Conservation (phyloP, 2,329 filamentous ascomycete species). For the Xylariomycetidae sp. region DNA sequence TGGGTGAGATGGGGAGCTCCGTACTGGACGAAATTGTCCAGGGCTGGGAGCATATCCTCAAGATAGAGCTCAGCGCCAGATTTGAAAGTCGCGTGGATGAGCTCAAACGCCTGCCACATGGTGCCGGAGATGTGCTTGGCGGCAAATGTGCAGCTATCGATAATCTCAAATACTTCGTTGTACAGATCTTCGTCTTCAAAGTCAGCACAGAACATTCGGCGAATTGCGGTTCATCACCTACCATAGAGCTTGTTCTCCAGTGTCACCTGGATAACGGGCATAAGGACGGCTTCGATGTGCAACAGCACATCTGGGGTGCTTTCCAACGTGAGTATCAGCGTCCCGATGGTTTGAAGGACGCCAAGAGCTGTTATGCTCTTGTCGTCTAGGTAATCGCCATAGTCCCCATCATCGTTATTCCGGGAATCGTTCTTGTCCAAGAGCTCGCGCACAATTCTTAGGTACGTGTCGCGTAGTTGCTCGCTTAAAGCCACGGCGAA, state of each 20-base stretch:
- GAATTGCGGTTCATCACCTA: constrained; percentile 34
- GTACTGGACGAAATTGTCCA: constrained; percentile 97
- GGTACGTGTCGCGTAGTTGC: constrained; percentile 91
- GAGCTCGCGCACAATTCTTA: constrained; percentile 87
- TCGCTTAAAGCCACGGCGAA: constrained; percentile 96
- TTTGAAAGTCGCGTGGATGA: constrained; percentile 96
- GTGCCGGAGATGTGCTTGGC: constrained; percentile 92
- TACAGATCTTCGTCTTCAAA: constrained; percentile 63
- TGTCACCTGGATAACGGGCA: constrained; percentile 95
- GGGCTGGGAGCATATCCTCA: constrained; percentile 95
- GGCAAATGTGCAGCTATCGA: constrained; percentile 97
- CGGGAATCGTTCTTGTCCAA: constrained; percentile 80
- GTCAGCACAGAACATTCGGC: not conserved
- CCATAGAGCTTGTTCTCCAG: constrained; percentile 96
- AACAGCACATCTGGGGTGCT: constrained; percentile 93
- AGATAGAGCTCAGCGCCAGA: constrained; percentile 94
- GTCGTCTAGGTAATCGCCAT: constrained; percentile 90
- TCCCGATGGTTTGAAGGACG: constrained; percentile 95
- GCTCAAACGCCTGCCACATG: constrained; percentile 98
- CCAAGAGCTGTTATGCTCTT: constrained; percentile 97
- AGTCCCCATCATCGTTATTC: constrained; percentile 71
- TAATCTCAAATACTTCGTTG: constrained; percentile 98
- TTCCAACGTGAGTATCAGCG: constrained; percentile 91
- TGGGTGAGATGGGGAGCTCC: constrained; percentile 75
- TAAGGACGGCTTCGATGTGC: constrained; percentile 90